phyloP scores from a whole-genome alignment of 805 yeast genomes.

The Saccharomycopsis javanensis region DNA sequence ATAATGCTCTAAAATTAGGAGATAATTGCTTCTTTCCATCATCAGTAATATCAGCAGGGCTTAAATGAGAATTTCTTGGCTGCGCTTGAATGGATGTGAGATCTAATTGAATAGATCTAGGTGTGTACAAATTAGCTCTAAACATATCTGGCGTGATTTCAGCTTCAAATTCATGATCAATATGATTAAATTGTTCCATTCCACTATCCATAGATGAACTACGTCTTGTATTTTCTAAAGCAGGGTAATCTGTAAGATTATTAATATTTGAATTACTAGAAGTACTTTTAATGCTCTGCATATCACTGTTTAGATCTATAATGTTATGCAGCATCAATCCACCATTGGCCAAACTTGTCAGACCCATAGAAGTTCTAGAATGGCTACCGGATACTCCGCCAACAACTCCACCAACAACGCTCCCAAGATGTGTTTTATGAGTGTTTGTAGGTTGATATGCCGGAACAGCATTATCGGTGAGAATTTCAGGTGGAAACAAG shows the following conservation, averaged over 20 bases:
- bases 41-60: background rate
- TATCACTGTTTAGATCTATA: background rate
- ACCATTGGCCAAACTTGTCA: background rate
- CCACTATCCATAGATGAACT: background rate
- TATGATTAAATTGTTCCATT: background rate
- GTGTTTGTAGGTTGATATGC: background rate
- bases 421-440: conserved; percentile 21
- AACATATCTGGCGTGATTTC: conserved; percentile 18
- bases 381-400: background rate
- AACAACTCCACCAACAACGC: conserved; percentile 10
- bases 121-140: conserved; percentile 16
- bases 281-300: background rate
- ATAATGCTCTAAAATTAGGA: conserved; percentile 18
- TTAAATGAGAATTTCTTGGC: conserved; percentile 10
- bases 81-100: conserved; percentile 15
- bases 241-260: background rate
- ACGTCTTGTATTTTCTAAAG: background rate
- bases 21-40: conserved; percentile 7
- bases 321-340: background rate
- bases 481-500: conserved; percentile 18
- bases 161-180: conserved; percentile 15
- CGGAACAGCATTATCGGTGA: background rate
- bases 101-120: conserved; percentile 18
- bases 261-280: conserved; percentile 14
- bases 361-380: background rate